Conservation (phyloP, 495 filamentous ascomycete species). For the Tuber melanosporum region DNA sequence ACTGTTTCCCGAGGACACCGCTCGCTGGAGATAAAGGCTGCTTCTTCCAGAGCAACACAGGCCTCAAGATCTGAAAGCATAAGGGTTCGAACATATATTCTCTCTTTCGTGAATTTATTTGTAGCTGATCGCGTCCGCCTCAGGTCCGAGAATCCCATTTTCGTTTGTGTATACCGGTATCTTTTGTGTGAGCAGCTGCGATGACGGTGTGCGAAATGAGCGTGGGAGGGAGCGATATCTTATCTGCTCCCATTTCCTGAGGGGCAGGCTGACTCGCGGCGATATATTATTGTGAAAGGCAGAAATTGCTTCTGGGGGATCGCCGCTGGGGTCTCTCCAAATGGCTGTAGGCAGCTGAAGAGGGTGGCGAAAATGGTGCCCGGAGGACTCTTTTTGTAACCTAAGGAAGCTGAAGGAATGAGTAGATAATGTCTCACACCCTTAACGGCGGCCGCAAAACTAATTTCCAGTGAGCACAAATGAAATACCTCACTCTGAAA, state of each 20-base stretch:
- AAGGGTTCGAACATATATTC: constrained; percentile 59
- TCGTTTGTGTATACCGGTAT: neutral
- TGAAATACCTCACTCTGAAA: neutral
- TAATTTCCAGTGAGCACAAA: neutral
- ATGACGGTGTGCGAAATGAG: neutral
- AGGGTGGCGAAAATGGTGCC: constrained; percentile 3
- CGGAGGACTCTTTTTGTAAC: neutral
- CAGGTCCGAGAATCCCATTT: neutral
- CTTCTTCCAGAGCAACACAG: constrained; percentile 68
- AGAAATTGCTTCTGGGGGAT: neutral
- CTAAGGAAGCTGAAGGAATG: neutral
- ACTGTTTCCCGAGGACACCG: constrained; percentile 73
- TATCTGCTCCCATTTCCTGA: neutral
- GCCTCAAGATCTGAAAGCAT: constrained; percentile 67
- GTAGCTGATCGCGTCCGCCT: neutral
- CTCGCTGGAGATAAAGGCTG: constrained; percentile 62
- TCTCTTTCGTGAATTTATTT: constrained; percentile 11
- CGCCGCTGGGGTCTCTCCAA: neutral
- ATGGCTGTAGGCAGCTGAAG: neutral
- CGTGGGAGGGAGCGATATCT: neutral
- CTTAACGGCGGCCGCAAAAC: neutral
- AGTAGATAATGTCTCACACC: constrained; percentile 4
- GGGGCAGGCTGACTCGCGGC: neutral
- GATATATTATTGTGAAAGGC: neutral
- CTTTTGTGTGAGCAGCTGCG: neutral